phyloP scores from a whole-genome alignment of 2,329 filamentous ascomycete genomes.

The Colletotrichum sp. region DNA sequence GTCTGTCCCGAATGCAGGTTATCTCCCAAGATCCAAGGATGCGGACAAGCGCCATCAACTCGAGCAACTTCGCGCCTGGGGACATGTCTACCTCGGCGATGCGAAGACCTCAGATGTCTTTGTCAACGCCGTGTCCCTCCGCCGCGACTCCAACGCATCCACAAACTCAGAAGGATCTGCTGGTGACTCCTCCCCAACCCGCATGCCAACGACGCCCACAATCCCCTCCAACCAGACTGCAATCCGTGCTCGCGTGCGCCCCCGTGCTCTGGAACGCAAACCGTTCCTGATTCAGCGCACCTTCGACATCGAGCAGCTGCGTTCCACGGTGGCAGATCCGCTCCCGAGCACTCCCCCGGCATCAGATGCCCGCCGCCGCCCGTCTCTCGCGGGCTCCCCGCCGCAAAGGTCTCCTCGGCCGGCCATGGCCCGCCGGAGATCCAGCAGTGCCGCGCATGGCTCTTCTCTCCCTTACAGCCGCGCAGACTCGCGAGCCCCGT shows the following conservation, averaged over 20 bases:
- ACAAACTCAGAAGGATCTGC: slow-evolving; percentile 13
- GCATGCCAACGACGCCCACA: not conserved
- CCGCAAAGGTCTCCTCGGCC: slow-evolving; percentile 7
- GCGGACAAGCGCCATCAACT: slow-evolving; percentile 20
- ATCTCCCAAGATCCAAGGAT: not conserved
- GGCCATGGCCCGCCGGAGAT: slow-evolving; percentile 21
- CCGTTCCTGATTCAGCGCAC: slow-evolving; percentile 54
- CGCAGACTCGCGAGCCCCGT: slow-evolving; percentile 18
- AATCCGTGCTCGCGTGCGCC: slow-evolving; percentile 49
- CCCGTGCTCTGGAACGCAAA: slow-evolving; percentile 42
- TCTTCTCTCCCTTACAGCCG: slow-evolving; percentile 20
- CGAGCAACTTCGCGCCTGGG: slow-evolving; percentile 44
- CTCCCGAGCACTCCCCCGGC: slow-evolving; percentile 15
- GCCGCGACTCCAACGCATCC: slow-evolving; percentile 33
- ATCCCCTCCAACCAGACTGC: slow-evolving; percentile 27
- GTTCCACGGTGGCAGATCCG: slow-evolving; percentile 47
- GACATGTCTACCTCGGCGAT: slow-evolving; percentile 45
- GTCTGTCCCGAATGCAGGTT: slow-evolving; percentile 23
- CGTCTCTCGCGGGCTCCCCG: slow-evolving; percentile 6
- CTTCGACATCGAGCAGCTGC: slow-evolving; percentile 54
- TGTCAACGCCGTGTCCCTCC: slow-evolving; percentile 45
- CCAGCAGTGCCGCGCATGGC: slow-evolving; percentile 24
- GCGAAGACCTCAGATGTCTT: slow-evolving; percentile 48
- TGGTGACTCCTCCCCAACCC: not conserved
- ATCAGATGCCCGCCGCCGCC: not conserved